phyloP scores from a whole-genome alignment of 2,329 filamentous ascomycete species.

The Aspergillus brunneoviolaceus region DNA sequence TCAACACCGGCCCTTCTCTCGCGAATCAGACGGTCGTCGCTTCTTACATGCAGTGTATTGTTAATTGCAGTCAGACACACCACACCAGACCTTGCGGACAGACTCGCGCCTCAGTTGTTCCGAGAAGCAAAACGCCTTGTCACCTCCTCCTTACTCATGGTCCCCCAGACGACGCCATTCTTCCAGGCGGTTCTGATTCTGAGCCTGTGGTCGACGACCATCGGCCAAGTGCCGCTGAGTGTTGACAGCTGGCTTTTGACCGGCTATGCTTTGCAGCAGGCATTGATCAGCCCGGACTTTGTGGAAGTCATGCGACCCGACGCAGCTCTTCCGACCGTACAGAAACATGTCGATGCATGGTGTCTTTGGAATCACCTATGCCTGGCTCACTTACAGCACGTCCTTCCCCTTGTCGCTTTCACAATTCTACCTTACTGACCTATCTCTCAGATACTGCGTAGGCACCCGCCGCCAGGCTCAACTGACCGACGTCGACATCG shows the following conservation, averaged over 20 bases:
- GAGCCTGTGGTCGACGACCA: constrained; percentile 43
- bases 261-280: constrained; percentile 46
- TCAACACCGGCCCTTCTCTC: constrained; percentile 27
- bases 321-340: too few species aligned
- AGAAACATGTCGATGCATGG: too few species aligned
- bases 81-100: constrained; percentile 37
- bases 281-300: too few species aligned
- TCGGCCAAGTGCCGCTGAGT: constrained; percentile 45
- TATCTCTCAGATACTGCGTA: too few species aligned
- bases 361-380: too few species aligned
- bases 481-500: too few species aligned
- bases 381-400: too few species aligned
- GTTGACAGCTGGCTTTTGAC: constrained; percentile 49
- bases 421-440: too few species aligned
- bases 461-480: too few species aligned
- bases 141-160: constrained; percentile 32
- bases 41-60: too few species aligned
- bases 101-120: constrained; percentile 41
- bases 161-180: constrained; percentile 45
- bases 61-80: constrained; percentile 43
- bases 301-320: too few species aligned
- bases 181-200: constrained; percentile 41
- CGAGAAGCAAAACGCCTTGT: constrained; percentile 31
- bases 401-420: too few species aligned
- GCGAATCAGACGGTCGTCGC: constrained; percentile 28